A percentile compares a stretch with the other conserved stretches of the same genome.
Evolutionary conservation across 192 early-diverging fungal genomes (phyloP).

Genomic region (Jimgerdemannia lactiflua): DNA sequence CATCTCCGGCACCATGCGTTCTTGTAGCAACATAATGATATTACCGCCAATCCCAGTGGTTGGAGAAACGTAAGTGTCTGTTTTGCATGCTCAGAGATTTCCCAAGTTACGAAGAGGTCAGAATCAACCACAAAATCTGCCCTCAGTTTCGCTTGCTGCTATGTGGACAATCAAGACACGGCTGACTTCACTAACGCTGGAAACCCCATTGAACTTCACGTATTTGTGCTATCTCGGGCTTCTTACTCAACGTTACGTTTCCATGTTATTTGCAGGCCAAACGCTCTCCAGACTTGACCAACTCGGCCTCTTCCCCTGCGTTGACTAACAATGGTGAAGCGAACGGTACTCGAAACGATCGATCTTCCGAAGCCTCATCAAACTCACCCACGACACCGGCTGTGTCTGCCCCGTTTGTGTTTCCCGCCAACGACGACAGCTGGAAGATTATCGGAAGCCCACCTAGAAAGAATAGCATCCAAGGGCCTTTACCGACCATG

Average conservation of each 20-base stretch:
- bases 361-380: neutral
- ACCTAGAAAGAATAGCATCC: neutral
- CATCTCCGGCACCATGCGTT: neutral
- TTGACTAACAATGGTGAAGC: neutral
- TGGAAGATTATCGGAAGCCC: conserved; percentile 2
- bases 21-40: neutral
- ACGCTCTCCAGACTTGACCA: neutral
- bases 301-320: neutral
- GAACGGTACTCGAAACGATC: neutral
- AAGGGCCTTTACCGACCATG: neutral
- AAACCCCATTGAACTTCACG: too few relatives aligned
- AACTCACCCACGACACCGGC: neutral
- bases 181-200: too few relatives aligned
- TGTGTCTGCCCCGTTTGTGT: neutral
- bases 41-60: neutral
- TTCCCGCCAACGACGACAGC: neutral
- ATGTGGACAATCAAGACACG: too few relatives aligned
- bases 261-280: neutral
- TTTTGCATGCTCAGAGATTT: neutral
- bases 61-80: neutral
- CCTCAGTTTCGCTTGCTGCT: too few relatives aligned
- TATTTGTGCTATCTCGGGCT: too few relatives aligned
- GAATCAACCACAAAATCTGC: too few relatives aligned
- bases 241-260: too few relatives aligned
- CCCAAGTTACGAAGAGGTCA: too few relatives aligned